A percentile compares a stretch with the other conserved stretches of the same genome.
Evolutionary conservation across 441 rosid genomes (phyloP).

Genomic region (Euphorbia schlechtendalii): DNA sequence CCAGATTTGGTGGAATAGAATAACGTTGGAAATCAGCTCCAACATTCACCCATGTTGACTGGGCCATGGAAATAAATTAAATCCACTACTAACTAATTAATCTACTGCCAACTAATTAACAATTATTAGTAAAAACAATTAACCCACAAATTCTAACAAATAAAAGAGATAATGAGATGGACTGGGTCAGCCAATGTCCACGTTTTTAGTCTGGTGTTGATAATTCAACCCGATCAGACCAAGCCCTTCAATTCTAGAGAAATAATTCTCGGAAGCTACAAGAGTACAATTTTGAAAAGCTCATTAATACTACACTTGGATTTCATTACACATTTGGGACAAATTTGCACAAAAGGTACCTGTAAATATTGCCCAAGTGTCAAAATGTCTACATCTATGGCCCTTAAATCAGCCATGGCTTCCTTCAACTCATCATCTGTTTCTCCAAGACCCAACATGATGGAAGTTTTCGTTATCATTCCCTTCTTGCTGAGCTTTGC

Average conservation of each 20-base stretch:
- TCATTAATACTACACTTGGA: background rate
- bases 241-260: background rate
- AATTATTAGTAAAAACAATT: too few relatives aligned
- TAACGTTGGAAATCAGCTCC: too few relatives aligned
- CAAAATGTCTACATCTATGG: constrained; percentile 81
- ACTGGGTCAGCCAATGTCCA: too few relatives aligned
- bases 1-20: too few relatives aligned
- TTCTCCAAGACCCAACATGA: constrained; percentile 99
- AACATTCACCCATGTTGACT: too few relatives aligned
- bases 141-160: too few relatives aligned
- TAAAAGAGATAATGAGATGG: too few relatives aligned
- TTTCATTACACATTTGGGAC: background rate
- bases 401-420: constrained; percentile 86
- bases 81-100: too few relatives aligned
- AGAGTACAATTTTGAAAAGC: background rate
- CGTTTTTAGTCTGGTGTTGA: too few relatives aligned
- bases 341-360: constrained; percentile 33
- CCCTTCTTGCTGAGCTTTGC: constrained; percentile 76
- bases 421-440: constrained; percentile 80
- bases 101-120: too few relatives aligned
- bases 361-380: constrained; percentile 97
- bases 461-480: constrained; percentile 85
- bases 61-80: too few relatives aligned
- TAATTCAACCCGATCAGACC: too few relatives aligned
- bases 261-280: background rate